Evolutionary conservation across 768 basidiomycete genomes (phyloP).

Genomic region (Suillus lakei): DNA sequence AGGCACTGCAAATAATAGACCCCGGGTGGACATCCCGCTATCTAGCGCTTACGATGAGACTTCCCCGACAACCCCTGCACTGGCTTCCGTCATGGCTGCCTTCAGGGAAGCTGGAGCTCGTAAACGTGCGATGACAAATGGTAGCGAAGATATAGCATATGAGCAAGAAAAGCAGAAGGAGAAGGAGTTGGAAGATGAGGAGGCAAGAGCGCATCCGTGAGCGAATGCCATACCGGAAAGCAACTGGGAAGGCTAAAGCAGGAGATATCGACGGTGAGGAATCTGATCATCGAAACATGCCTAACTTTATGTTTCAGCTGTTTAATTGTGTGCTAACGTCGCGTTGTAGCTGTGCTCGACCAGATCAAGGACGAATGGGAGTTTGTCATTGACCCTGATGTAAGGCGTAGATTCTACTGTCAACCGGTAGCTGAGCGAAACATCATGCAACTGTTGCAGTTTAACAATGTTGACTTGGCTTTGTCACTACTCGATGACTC

Average conservation of each 20-base stretch:
- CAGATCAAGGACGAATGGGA: slow-evolving; percentile 92
- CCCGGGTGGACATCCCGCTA: slow-evolving; percentile 22
- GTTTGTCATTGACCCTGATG: slow-evolving; percentile 81
- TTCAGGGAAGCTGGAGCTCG: slow-evolving; percentile 67
- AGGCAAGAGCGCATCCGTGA: slow-evolving; percentile 74
- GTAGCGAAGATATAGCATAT: slow-evolving; percentile 58
- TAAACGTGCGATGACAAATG: slow-evolving; percentile 56
- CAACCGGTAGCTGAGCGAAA: slow-evolving; percentile 9
- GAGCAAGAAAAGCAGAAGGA: slow-evolving; percentile 64
- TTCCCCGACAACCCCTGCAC: slow-evolving; percentile 46
- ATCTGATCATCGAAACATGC: neutral
- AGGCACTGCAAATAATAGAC: slow-evolving; percentile 19
- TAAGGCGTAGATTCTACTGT: slow-evolving; percentile 39
- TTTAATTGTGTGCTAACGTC: neutral
- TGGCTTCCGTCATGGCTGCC: slow-evolving; percentile 66
- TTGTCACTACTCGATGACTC: slow-evolving; percentile 84
- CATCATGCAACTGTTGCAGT: slow-evolving; percentile 48
- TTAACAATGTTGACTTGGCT: slow-evolving; percentile 93
- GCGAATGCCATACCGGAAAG: slow-evolving; percentile 61
- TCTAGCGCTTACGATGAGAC: slow-evolving; percentile 18
- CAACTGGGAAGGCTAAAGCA: slow-evolving; percentile 58
- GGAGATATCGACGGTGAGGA: slow-evolving; percentile 87
- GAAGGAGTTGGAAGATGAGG: slow-evolving; percentile 62
- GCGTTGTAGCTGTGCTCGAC: slow-evolving; percentile 70
- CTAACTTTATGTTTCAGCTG: neutral